Percentiles rank a stretch among this genome's conserved stretches.
Evolutionary conservation across 306 rosid genomes (phyloP).

Genomic region (Prunus salicina): DNA sequence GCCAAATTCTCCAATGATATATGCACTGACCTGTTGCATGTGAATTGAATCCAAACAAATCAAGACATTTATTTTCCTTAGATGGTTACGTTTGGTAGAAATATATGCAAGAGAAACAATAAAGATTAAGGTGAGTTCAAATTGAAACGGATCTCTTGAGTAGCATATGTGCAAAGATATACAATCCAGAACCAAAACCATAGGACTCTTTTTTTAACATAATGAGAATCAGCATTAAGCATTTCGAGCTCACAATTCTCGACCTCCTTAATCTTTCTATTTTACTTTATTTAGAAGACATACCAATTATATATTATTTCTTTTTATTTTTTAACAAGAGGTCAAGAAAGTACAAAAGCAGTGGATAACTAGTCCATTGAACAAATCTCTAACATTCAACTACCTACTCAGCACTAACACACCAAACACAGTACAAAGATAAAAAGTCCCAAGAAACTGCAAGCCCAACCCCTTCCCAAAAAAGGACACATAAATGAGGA

Average conservation of each 20-base stretch:
- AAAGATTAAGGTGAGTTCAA: not conserved
- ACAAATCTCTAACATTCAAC: not conserved
- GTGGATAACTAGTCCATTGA: not conserved
- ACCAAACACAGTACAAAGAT: too few relatives aligned
- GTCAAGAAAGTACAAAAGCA: not conserved
- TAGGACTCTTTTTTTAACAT: not conserved
- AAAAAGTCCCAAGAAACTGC: too few relatives aligned
- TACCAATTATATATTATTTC: not conserved
- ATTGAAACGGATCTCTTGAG: not conserved
- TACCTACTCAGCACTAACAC: too few relatives aligned
- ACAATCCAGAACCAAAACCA: not conserved
- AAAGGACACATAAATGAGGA: too few relatives aligned
- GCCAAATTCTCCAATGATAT: slow-evolving; percentile 97
- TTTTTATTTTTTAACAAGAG: not conserved
- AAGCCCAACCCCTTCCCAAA: too few relatives aligned
- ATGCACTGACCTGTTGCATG: slow-evolving; percentile 88
- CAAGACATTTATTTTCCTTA: not conserved
- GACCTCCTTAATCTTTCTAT: not conserved
- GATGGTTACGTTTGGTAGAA: not conserved
- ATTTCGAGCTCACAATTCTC: not conserved
- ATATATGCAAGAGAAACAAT: slow-evolving; percentile 1
- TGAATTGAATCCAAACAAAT: slow-evolving; percentile 21
- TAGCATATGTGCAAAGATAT: not conserved
- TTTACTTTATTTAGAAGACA: not conserved
- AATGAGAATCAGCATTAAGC: not conserved